These are phyloP conservation scores for Cetraspora pellucida DNA, from an alignment of 192 early-diverging fungal species.

Conservation along the genomic window DNA sequence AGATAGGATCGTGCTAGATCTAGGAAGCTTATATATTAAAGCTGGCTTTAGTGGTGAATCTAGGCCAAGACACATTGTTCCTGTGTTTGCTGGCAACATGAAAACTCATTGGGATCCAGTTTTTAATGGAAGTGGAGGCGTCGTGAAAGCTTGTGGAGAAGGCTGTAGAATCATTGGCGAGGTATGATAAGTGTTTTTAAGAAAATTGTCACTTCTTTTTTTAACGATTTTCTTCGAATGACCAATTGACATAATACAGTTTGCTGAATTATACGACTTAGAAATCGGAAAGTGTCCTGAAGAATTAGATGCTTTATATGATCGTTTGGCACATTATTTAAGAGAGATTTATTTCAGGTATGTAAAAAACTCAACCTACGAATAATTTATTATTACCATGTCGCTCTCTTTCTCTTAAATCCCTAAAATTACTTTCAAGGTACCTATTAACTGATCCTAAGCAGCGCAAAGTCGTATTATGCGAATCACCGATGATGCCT, in stretches of 20 bases:
- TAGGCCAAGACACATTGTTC: slow-evolving; percentile 68
- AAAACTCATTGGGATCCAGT: slow-evolving; percentile 33
- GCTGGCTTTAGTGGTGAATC: slow-evolving; percentile 87
- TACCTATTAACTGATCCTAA: slow-evolving; percentile 82
- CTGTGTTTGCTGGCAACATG: slow-evolving; percentile 50
- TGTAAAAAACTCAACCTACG: not conserved
- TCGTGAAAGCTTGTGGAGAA: slow-evolving; percentile 45
- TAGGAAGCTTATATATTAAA: slow-evolving; percentile 79
- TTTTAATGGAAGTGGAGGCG: slow-evolving; percentile 40
- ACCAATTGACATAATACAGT: slow-evolving; percentile 18
- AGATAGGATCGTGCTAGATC: slow-evolving; percentile 85
- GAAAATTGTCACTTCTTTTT: not conserved
- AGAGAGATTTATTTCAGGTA: slow-evolving; percentile 29
- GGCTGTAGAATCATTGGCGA: slow-evolving; percentile 44
- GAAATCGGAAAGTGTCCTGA: slow-evolving; percentile 22
- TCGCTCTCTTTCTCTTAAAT: not conserved
- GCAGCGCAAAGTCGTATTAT: slow-evolving; percentile 79
- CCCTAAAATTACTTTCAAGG: slow-evolving; percentile 36
- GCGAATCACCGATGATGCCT: slow-evolving; percentile 75
- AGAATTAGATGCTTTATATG: slow-evolving; percentile 29
- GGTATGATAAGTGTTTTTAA: slow-evolving; percentile 37
- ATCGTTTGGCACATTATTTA: slow-evolving; percentile 38
- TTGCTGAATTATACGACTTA: slow-evolving; percentile 35
- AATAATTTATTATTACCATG: not conserved
- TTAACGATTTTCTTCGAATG: not conserved